Conservation (phyloP, 345 rosid genomes). For the Corymbia maculata region DNA sequence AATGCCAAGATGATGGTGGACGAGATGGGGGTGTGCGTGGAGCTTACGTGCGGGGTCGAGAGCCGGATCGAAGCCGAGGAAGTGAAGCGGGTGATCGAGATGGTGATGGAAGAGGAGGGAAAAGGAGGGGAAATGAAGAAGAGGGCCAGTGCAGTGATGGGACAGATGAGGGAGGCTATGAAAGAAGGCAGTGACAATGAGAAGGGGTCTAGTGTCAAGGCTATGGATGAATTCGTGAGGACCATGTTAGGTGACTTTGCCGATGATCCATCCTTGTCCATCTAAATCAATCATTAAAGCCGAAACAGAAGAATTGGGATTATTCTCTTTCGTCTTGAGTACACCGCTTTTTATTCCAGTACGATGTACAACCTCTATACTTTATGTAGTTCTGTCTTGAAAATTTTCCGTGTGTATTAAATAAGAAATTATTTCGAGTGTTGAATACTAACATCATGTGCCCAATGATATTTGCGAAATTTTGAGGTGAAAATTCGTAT, state of each 20-base stretch:
- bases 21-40: slow-evolving; percentile 36
- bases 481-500: neutral
- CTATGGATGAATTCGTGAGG: slow-evolving; percentile 5
- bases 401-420: too few relatives aligned
- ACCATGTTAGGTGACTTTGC: neutral
- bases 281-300: neutral
- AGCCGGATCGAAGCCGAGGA: neutral
- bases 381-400: too few relatives aligned
- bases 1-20: slow-evolving; percentile 42
- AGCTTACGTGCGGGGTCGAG: slow-evolving; percentile 27
- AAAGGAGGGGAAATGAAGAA: slow-evolving; percentile 31
- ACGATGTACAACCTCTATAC: neutral
- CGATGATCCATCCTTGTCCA: neutral
- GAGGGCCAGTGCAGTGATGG: neutral
- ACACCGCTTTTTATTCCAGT: neutral
- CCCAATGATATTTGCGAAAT: neutral
- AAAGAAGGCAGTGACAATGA: slow-evolving; percentile 9
- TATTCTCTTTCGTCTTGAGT: neutral
- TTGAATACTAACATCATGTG: too few relatives aligned
- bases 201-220: neutral
- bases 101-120: slow-evolving; percentile 22
- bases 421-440: too few relatives aligned
- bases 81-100: slow-evolving; percentile 23
- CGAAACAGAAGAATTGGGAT: neutral
- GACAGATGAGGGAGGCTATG: slow-evolving; percentile 6